Evolutionary conservation across 2,329 filamentous ascomycete species (phyloP).

Genomic region (Aspergillus tanneri): DNA sequence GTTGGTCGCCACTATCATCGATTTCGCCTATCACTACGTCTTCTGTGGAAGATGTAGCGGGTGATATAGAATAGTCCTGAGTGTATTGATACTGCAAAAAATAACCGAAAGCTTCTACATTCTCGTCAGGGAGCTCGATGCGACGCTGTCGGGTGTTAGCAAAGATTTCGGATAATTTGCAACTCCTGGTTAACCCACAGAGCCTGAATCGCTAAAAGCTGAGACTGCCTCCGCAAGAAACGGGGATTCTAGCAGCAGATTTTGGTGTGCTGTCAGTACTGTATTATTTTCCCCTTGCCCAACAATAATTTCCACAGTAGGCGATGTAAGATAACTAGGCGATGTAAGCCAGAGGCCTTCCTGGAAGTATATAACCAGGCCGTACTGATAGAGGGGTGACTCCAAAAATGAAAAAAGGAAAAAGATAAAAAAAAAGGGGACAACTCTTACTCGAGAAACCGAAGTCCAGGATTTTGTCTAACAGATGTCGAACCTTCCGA

Average conservation of each 20-base stretch:
- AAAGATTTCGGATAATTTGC: background rate
- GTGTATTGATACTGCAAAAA: conserved; percentile 85
- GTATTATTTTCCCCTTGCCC: conserved; percentile 60
- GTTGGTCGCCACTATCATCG: conserved; percentile 76
- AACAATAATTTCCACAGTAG: conserved; percentile 67
- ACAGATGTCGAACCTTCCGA: conserved; percentile 15
- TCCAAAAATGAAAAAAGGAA: background rate
- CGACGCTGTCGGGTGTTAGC: conserved; percentile 52
- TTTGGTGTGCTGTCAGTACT: conserved; percentile 75
- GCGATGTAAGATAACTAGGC: conserved; percentile 61
- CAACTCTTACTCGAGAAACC: conserved; percentile 33
- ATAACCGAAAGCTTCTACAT: conserved; percentile 71
- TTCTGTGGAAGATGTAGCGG: conserved; percentile 57
- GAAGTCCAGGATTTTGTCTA: conserved; percentile 22
- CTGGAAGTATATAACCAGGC: background rate
- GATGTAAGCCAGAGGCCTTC: conserved; percentile 7
- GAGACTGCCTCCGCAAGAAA: conserved; percentile 67
- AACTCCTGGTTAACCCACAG: conserved; percentile 49
- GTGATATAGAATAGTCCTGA: conserved; percentile 76
- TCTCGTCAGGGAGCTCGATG: conserved; percentile 66
- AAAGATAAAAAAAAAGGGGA: background rate
- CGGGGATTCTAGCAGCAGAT: conserved; percentile 70
- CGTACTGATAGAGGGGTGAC: too few relatives aligned
- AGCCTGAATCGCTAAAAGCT: conserved; percentile 60
- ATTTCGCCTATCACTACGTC: conserved; percentile 64